phyloP scores from a whole-genome alignment of 169 alveolate species.

The Plasmodium blacklocki region DNA sequence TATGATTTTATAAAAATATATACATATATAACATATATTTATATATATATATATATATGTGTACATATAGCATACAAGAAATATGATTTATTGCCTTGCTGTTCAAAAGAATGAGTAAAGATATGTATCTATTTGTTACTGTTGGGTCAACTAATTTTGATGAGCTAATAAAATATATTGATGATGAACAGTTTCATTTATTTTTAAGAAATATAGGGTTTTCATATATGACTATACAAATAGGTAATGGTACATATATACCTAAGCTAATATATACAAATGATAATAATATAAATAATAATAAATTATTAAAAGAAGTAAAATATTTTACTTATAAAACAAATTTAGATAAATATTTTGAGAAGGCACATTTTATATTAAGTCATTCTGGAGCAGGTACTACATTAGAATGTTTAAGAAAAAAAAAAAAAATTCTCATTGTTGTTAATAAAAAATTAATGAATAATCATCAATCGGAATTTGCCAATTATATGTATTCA shows the following conservation, averaged over 20 bases:
- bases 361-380: conserved; percentile 84
- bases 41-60: background rate
- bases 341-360: conserved; percentile 76
- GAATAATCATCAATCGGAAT: conserved; percentile 89
- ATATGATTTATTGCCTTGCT: too few species aligned
- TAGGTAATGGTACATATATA: conserved; percentile 32
- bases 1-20: background rate
- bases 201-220: conserved; percentile 33
- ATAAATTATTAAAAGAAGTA: conserved; percentile 9
- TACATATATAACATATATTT: background rate
- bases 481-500: conserved; percentile 77
- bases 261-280: conserved; percentile 35
- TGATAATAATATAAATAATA: background rate
- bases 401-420: conserved; percentile 85
- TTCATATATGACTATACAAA: conserved; percentile 41
- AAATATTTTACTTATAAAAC: conserved; percentile 75
- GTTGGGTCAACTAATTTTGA: conserved; percentile 66
- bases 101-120: background rate
- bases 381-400: conserved; percentile 92
- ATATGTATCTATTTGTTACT: conserved; percentile 33
- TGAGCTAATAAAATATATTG: conserved; percentile 35
- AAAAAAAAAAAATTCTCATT: conserved; percentile 85
- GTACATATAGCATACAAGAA: background rate
- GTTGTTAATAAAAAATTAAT: conserved; percentile 86
- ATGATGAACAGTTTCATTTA: conserved; percentile 40